A percentile compares a stretch with the other conserved stretches of the same genome.
phyloP scores from a whole-genome alignment of 352 stramenopile genomes.

The Globisporangium iwayamae region DNA sequence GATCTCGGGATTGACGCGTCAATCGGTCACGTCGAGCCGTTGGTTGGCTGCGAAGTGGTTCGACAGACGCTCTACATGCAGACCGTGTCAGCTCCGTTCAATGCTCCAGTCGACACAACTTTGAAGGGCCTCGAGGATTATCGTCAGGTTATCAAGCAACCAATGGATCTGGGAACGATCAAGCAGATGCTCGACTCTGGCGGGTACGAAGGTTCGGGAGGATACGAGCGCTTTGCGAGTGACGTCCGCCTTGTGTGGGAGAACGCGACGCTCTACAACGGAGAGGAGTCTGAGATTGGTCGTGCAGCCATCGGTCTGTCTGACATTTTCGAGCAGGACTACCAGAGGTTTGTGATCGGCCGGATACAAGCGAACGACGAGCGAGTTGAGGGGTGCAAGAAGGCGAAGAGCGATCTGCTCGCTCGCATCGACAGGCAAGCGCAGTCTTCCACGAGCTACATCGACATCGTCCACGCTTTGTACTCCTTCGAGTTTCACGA shows the following conservation, averaged over 20 bases:
- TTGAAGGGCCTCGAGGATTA: constrained; percentile 87
- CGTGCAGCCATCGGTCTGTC: constrained; percentile 62
- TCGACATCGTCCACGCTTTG: constrained; percentile 64
- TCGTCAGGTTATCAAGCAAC: constrained; percentile 75
- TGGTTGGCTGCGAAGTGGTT: constrained; percentile 79
- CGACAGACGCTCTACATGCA: constrained; percentile 82
- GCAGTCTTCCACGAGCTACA: constrained; percentile 37
- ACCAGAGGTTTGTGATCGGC: constrained; percentile 64
- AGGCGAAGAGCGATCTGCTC: constrained; percentile 30
- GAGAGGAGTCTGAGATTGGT: constrained; percentile 74
- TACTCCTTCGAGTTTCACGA: constrained; percentile 71
- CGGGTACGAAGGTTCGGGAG: constrained; percentile 58
- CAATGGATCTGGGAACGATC: constrained; percentile 91
- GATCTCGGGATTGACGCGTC: constrained; percentile 70
- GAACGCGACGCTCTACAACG: constrained; percentile 77
- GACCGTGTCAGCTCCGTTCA: constrained; percentile 76
- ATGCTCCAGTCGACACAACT: constrained; percentile 74
- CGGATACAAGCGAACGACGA: constrained; percentile 53
- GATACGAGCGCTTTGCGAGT: constrained; percentile 59
- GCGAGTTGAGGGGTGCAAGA: constrained; percentile 50
- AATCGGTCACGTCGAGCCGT: constrained; percentile 65
- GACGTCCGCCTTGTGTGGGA: constrained; percentile 86
- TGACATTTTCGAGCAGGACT: constrained; percentile 83
- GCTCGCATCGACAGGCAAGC: constrained; percentile 17
- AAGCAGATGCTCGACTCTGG: constrained; percentile 69